Conservation (phyloP, 306 rosid species). For the Oemleria cerasiformis region DNA sequence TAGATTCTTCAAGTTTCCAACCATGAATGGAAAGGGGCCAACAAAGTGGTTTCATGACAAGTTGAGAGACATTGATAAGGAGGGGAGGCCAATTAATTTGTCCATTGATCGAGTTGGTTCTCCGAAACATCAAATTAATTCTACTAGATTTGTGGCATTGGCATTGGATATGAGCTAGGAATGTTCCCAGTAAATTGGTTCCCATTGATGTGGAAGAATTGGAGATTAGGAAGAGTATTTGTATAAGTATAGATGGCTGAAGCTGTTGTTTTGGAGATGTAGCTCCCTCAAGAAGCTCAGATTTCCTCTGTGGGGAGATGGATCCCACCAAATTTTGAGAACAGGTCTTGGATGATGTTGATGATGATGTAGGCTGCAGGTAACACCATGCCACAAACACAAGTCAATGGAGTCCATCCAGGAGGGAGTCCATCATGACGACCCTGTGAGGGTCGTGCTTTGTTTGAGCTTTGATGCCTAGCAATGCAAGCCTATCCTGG, state of each 20-base stretch:
- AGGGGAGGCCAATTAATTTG: not conserved
- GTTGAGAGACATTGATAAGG: not conserved
- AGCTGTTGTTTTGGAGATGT: not conserved
- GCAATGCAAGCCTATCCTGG: not conserved
- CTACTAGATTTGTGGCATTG: not conserved
- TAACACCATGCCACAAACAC: not conserved
- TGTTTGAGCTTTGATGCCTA: not conserved
- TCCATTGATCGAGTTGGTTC: not conserved
- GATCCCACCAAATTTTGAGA: not conserved
- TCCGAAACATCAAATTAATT: not conserved
- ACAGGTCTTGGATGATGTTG: not conserved
- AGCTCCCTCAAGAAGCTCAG: not conserved
- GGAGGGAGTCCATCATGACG: not conserved
- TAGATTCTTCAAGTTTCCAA: not conserved
- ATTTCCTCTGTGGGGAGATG: not conserved
- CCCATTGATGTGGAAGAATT: not conserved
- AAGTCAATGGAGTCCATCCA: not conserved
- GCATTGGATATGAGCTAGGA: constrained; percentile 3
- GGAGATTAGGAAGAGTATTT: not conserved
- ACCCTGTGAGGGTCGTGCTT: not conserved
- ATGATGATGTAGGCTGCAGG: not conserved
- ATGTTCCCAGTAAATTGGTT: not conserved
- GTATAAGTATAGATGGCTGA: not conserved
- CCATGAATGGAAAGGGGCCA: not conserved
- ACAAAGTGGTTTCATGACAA: not conserved